These are phyloP conservation scores for Phytopythium delawarense DNA, from an alignment of 352 stramenopile species.

Conservation along the genomic window DNA sequence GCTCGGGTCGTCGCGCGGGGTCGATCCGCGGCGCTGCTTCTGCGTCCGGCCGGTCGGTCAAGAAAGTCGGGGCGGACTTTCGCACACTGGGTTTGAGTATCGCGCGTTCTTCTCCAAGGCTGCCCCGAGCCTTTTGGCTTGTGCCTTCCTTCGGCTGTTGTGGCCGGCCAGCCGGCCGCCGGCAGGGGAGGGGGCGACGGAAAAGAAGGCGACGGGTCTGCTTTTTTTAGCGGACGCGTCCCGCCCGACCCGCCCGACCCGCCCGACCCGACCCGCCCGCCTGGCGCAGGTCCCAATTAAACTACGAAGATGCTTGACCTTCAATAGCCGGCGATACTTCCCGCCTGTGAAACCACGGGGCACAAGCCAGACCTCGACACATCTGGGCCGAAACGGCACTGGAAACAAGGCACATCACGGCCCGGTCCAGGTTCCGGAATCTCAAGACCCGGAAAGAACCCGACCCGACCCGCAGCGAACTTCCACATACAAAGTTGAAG, in stretches of 20 bases:
- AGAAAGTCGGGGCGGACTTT: not conserved
- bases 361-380: too few species aligned
- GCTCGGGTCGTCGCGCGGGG: not conserved
- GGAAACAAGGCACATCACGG: too few species aligned
- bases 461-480: not conserved
- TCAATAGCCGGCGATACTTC: too few species aligned
- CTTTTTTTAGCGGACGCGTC: not conserved
- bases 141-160: not conserved
- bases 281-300: not conserved
- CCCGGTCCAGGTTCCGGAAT: too few species aligned
- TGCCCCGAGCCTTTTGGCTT: slow-evolving; percentile 6
- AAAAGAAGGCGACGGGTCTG: not conserved
- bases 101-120: not conserved
- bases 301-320: not conserved
- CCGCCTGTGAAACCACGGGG: too few species aligned
- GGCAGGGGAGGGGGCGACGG: not conserved
- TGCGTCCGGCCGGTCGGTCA: not conserved
- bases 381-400: too few species aligned
- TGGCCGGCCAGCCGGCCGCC: not conserved
- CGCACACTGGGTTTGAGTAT: not conserved
- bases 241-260: not conserved
- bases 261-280: not conserved
- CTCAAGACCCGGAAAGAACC: too few species aligned
- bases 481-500: slow-evolving; percentile 2
- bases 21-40: too few species aligned